Percentiles rank a stretch among this genome's conserved stretches.
These are phyloP conservation scores for Inga leiocalycina DNA, from an alignment of 306 rosid genomes.

Conservation along the genomic window DNA sequence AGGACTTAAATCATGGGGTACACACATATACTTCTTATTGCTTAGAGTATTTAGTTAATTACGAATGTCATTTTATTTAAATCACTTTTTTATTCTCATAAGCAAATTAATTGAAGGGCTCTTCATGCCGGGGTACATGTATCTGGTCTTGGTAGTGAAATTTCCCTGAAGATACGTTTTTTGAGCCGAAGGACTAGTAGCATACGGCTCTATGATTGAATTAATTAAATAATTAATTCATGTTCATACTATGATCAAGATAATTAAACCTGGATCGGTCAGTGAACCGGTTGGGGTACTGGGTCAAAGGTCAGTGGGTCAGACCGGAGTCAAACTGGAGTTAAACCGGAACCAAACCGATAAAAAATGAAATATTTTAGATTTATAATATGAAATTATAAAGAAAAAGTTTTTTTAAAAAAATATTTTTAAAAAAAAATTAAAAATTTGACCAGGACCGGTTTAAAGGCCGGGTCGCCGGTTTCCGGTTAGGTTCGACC, in stretches of 20 bases:
- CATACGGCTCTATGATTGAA: neutral
- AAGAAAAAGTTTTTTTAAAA: too few species aligned
- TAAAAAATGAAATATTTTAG: too few species aligned
- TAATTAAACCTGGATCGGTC: too few species aligned
- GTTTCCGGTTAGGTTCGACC: too few species aligned
- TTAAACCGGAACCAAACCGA: too few species aligned
- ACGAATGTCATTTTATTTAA: neutral
- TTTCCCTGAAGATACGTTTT: neutral
- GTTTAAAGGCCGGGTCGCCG: too few species aligned
- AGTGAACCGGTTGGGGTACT: too few species aligned
- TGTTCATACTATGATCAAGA: neutral
- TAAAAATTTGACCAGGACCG: too few species aligned
- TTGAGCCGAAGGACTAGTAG: neutral
- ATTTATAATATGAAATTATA: too few species aligned
- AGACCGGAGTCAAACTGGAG: too few species aligned
- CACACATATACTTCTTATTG: neutral
- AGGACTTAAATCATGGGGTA: slow-evolving; percentile 18
- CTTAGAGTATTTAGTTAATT: neutral
- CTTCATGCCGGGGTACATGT: neutral
- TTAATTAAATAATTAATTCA: neutral
- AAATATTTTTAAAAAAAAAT: too few species aligned
- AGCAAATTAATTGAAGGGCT: neutral
- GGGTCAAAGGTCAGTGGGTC: too few species aligned
- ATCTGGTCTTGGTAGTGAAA: neutral
- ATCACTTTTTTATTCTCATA: neutral